Evolutionary conservation across 345 rosid species (phyloP), one percentile per base, ranked within the genome.

Genomic region (Tarenaya hassleriana): DNA sequence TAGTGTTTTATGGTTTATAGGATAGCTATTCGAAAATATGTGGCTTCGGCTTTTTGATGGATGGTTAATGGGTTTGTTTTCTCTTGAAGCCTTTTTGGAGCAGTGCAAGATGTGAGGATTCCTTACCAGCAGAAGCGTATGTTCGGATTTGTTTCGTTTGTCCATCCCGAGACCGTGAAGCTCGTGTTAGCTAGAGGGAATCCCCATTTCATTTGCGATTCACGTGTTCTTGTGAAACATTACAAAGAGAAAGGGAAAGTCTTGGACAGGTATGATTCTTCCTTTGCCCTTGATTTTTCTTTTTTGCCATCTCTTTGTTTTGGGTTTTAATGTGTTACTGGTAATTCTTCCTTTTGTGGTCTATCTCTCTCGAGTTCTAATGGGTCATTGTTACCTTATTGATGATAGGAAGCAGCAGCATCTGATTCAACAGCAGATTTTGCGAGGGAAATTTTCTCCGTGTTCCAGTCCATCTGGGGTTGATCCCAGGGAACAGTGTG

Each of bases 161-260:
- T 77, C 63, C 69, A 59, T 52, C 71, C 94, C 12, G 95, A 82
- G 69, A 84, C 96, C 4, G 96, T 82, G 70, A 81, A 71, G 71
- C 80, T 60, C 64, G 75, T 91, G 67, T 68, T 87, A 71, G 75
- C 83, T 9, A 66, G 81, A 52, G 95, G 98, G 24, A 91, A 91
- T 54, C 88, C 95, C 61, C 98, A 91, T 71, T 84, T 81, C 48
- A 84, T 91, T 13, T 79, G 95, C 55, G 86, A 84, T 64, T 91
- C 94, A 1, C 92, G 95, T 3, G 96, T 91, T 34, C 82, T 84
- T 34, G 98, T 91, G 27, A 91, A 87, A 68, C 98, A 95, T 8
- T 87, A 87, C 80, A 87, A 82, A 76, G 96, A 84, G 73, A 91
- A 91, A 75, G 96, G 92, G 52, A 87, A 81, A 77, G 66, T 79